phyloP scores from a whole-genome alignment of 2,329 filamentous ascomycete genomes.

The Cryphonectria japonica region DNA sequence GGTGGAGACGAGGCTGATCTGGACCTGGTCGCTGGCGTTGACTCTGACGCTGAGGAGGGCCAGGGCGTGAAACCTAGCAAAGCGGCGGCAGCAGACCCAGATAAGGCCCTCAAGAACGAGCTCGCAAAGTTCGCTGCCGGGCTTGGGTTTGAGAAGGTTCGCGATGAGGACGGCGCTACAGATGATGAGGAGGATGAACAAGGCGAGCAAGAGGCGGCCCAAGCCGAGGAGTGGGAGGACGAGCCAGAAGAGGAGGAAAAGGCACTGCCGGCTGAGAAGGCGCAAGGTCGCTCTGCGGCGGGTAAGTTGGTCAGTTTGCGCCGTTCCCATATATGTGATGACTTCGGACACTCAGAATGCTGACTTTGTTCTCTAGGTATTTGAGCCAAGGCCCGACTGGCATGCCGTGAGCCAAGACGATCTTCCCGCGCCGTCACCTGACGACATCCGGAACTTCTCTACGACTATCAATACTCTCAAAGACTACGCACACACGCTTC shows the following conservation, averaged over 20 bases:
- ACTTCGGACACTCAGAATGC: constrained; percentile 26
- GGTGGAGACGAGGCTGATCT: constrained; percentile 69
- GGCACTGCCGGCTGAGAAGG: constrained; percentile 33
- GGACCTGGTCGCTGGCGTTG: constrained; percentile 60
- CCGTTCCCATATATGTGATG: constrained; percentile 27
- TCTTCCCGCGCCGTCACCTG: constrained; percentile 50
- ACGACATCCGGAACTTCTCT: constrained; percentile 49
- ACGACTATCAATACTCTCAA: constrained; percentile 58
- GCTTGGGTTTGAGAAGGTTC: constrained; percentile 52
- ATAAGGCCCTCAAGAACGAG: constrained; percentile 48
- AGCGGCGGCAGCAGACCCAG: constrained; percentile 28
- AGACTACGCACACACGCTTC: constrained; percentile 71
- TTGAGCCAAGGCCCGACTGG: constrained; percentile 64
- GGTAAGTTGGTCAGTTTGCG: constrained; percentile 48
- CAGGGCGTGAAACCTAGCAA: constrained; percentile 35
- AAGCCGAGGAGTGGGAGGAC: constrained; percentile 34
- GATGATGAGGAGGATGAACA: constrained; percentile 44
- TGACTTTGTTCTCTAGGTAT: constrained; percentile 45
- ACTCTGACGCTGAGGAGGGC: constrained; percentile 54
- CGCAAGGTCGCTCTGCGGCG: constrained; percentile 36
- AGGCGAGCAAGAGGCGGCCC: constrained; percentile 36
- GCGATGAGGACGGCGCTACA: constrained; percentile 43
- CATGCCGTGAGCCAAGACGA: constrained; percentile 49
- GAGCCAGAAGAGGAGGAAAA: constrained; percentile 39
- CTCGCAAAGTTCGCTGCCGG: constrained; percentile 55